Percentiles rank a stretch among this genome's conserved stretches.
These are phyloP conservation scores for Lactifluus pinguis DNA, from an alignment of 768 basidiomycete genomes.

Conservation along the genomic window DNA sequence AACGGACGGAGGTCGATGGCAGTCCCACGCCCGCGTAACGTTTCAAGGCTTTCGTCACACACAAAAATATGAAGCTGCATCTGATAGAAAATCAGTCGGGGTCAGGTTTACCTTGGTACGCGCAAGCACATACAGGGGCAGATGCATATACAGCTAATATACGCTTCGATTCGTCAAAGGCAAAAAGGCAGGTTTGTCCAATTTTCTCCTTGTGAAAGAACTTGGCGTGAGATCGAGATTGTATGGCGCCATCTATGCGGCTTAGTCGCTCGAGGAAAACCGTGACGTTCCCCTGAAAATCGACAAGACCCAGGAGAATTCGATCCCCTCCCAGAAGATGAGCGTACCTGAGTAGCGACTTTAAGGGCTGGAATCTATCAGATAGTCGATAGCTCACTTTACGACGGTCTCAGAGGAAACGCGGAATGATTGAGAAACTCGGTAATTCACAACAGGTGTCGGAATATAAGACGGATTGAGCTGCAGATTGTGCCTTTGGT, in stretches of 20 bases:
- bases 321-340: constrained; percentile 15
- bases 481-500: constrained; percentile 11
- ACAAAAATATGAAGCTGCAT: constrained; percentile 37
- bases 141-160: constrained; percentile 41
- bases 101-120: not conserved
- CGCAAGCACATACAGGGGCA: constrained; percentile 28
- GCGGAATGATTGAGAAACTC: constrained; percentile 7
- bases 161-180: constrained; percentile 46
- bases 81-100: constrained; percentile 4
- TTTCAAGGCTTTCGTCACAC: constrained; percentile 36
- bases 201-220: constrained; percentile 38
- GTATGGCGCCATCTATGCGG: constrained; percentile 2
- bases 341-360: not conserved
- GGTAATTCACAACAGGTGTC: not conserved
- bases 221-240: not conserved
- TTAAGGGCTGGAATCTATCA: not conserved
- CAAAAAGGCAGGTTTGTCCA: constrained; percentile 35
- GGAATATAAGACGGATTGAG: constrained; percentile 15
- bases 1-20: constrained; percentile 35
- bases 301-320: constrained; percentile 10
- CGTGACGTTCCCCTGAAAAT: constrained; percentile 5
- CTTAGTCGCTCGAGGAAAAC: constrained; percentile 9
- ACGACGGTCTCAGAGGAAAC: not conserved
- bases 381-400: not conserved
- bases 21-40: constrained; percentile 36